A percentile compares a stretch with the other conserved stretches of the same genome.
Conservation (phyloP, 768 basidiomycete species). For the Sarcodon sp. region DNA sequence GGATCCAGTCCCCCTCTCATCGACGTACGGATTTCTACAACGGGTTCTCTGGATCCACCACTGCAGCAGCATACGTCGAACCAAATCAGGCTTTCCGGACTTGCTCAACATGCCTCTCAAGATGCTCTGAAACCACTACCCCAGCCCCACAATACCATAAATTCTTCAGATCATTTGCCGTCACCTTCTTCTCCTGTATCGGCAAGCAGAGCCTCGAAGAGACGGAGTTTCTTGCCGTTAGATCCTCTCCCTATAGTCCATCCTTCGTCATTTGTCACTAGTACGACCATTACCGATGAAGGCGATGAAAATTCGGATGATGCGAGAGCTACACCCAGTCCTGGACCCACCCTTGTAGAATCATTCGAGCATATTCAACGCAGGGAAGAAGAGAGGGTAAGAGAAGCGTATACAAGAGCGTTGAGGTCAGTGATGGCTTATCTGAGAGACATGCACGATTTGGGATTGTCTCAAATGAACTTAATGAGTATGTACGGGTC, state of each 20-base stretch:
- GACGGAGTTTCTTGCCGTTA: constrained; percentile 84
- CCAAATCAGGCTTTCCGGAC: constrained; percentile 4
- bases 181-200: constrained; percentile 28
- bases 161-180: constrained; percentile 19
- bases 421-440: constrained; percentile 93
- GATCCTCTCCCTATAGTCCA: constrained; percentile 61
- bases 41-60: neutral
- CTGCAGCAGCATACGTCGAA: neutral
- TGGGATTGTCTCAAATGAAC: constrained; percentile 52
- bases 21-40: neutral
- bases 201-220: constrained; percentile 45
- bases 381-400: constrained; percentile 58
- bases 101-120: constrained; percentile 6
- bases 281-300: constrained; percentile 19
- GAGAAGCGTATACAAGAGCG: constrained; percentile 66
- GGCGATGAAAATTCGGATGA: constrained; percentile 16
- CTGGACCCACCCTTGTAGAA: constrained; percentile 30
- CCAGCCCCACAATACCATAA: neutral
- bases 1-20: constrained; percentile 5
- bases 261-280: constrained; percentile 41
- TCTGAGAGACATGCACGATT: constrained; percentile 89
- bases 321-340: constrained; percentile 15
- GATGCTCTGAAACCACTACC: constrained; percentile 11
- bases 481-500: constrained; percentile 47
- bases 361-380: constrained; percentile 35